These are phyloP conservation scores for Cerrena zonata DNA, from an alignment of 1,284 basidiomycete species.

Conservation along the genomic window DNA sequence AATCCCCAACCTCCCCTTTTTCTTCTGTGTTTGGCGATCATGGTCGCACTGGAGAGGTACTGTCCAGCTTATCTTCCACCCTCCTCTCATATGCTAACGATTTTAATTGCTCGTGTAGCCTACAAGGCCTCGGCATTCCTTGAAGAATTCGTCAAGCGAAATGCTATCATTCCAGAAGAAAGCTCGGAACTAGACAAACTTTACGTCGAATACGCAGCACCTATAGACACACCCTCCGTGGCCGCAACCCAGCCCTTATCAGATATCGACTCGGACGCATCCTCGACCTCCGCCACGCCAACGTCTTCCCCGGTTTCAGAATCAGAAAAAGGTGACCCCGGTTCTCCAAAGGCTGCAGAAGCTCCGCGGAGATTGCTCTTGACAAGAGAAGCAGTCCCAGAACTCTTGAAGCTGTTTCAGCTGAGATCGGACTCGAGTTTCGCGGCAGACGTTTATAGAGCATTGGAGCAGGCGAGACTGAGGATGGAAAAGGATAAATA, in stretches of 20 bases:
- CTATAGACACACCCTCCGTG: conserved; percentile 12
- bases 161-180: conserved; percentile 49
- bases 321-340: not conserved
- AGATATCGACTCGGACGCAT: conserved; percentile 14
- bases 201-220: conserved; percentile 40
- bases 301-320: not conserved
- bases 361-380: conserved; percentile 35
- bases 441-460: conserved; percentile 52
- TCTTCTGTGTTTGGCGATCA: conserved; percentile 77
- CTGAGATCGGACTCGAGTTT: conserved; percentile 39
- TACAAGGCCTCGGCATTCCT: conserved; percentile 70
- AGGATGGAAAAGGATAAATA: conserved; percentile 18
- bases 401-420: conserved; percentile 41
- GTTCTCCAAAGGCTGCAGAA: not conserved
- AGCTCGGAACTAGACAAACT: conserved; percentile 51
- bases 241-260: conserved; percentile 4
- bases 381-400: conserved; percentile 47
- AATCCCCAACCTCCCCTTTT: conserved; percentile 77
- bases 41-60: conserved; percentile 77
- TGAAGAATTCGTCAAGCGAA: conserved; percentile 48
- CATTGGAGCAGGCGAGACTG: conserved; percentile 50
- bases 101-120: conserved; percentile 48
- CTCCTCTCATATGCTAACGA: no score
- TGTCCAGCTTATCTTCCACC: no score
- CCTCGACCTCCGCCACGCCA: conserved; percentile 7